Evolutionary conservation across 2,329 filamentous ascomycete species (phyloP), one percentile per base, ranked within the genome.

Genomic region (Colletotrichum abscissum): DNA sequence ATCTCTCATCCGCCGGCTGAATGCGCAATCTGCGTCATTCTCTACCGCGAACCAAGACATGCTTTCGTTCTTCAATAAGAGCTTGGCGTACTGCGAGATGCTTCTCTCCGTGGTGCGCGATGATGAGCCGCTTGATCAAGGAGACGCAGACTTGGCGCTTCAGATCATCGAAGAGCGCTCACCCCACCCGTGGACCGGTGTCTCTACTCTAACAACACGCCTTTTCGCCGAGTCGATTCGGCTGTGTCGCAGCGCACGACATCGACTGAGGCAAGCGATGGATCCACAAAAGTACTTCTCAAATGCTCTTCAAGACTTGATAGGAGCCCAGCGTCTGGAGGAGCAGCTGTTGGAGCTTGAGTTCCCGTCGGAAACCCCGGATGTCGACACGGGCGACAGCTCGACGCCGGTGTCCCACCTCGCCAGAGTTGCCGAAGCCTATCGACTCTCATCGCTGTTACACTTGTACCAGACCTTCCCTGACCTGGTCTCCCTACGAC

Each of bases 381-480:
- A 70, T 63, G 75, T 76, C 5, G 80, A 80, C 6, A 82, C 79
- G 0, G 80, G 79, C 3, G 80, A 83, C 52, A 65, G 66, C 26
- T 69, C 64, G 42, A 79, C 77, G 8, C 80, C 79, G 0, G 75
- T 75, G 0, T 69, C 76, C 0, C 81, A 85, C 64, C 79, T 85
- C 1, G 77, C 79, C 16, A 74, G 78, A 1, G 81, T 82, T 0
- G 82, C 82, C 2, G 83, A 85, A 57, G 82, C 82, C 0, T 84
- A 84, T 52, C 79, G 81, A 1, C 76, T 85, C 0, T 79, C 80
- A 0, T 80, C 83, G 0, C 70, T 85, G 19, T 75, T 84, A 3
- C 83, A 84, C 46, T 80, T 85, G 1, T 84, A 85, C 74, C 80
- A 83, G 59, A 84, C 82, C 0, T 83, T 83, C 4, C 81, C 81